Conservation (phyloP, 306 rosid genomes). For the Clitoria ternatea region DNA sequence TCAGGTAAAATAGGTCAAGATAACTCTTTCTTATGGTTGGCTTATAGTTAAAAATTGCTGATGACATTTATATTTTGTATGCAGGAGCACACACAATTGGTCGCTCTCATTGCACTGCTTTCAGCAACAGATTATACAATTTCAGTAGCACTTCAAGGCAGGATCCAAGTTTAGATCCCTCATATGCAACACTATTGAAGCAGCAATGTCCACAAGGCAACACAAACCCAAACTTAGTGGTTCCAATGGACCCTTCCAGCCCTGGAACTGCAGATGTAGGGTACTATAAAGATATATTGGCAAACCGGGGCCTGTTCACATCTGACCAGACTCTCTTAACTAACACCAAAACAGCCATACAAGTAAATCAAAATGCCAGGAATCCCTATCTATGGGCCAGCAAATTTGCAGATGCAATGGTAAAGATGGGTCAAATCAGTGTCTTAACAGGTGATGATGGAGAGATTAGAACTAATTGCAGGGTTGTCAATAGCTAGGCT, state of each 20-base stretch:
- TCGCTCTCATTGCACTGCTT: slow-evolving; percentile 59
- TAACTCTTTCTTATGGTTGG: background rate
- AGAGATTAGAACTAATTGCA: slow-evolving; percentile 61
- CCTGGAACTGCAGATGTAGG: slow-evolving; percentile 39
- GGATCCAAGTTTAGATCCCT: slow-evolving; percentile 64
- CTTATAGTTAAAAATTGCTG: background rate
- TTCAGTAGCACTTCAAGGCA: slow-evolving; percentile 46
- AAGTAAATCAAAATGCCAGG: slow-evolving; percentile 46
- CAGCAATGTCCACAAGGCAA: slow-evolving; percentile 50
- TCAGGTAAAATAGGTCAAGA: slow-evolving; percentile 39
- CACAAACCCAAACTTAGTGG: slow-evolving; percentile 45
- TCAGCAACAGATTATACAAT: slow-evolving; percentile 56
- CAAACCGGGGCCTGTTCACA: slow-evolving; percentile 51
- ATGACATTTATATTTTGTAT: background rate
- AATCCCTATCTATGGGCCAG: slow-evolving; percentile 36
- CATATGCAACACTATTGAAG: slow-evolving; percentile 49
- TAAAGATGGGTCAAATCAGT: slow-evolving; percentile 62
- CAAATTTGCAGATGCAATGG: slow-evolving; percentile 59
- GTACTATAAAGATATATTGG: slow-evolving; percentile 42
- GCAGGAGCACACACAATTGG: slow-evolving; percentile 79
- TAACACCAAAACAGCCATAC: slow-evolving; percentile 37
- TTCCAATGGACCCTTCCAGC: slow-evolving; percentile 57
- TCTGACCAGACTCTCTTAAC: slow-evolving; percentile 67
- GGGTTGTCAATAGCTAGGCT: slow-evolving; percentile 35
- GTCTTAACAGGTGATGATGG: slow-evolving; percentile 49